These are phyloP conservation scores for Hippophae gyantsensis DNA, from an alignment of 306 rosid species.

Conservation along the genomic window DNA sequence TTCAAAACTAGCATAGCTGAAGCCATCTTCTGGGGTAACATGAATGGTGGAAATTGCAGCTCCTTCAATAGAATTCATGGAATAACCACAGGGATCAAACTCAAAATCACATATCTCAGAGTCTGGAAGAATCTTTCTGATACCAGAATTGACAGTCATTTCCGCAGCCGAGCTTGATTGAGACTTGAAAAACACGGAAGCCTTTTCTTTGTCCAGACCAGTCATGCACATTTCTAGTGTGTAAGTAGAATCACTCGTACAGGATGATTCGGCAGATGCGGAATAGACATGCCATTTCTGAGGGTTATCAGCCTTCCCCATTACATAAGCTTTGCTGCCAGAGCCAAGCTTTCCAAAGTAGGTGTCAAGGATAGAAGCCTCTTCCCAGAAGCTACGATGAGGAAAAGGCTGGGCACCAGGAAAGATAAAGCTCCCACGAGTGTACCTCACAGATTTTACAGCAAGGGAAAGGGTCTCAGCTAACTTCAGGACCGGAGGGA, in stretches of 20 bases:
- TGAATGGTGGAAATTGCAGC: constrained; percentile 59
- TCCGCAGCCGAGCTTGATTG: constrained; percentile 32
- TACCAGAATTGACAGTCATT: constrained; percentile 54
- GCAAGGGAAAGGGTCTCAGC: constrained; percentile 36
- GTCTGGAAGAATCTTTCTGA: constrained; percentile 50
- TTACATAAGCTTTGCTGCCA: constrained; percentile 47
- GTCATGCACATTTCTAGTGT: constrained; percentile 71
- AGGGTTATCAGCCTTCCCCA: constrained; percentile 33
- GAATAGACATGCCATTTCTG: constrained; percentile 64
- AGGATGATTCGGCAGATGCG: constrained; percentile 33
- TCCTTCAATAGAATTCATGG: constrained; percentile 57
- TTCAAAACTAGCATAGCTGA: constrained; percentile 65
- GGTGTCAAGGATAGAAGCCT: constrained; percentile 37
- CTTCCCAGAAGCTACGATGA: constrained; percentile 51
- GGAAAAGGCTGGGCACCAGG: constrained; percentile 63
- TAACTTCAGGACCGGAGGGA: constrained; percentile 44
- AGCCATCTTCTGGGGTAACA: constrained; percentile 41
- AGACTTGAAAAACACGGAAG: constrained; percentile 41
- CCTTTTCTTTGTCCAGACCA: constrained; percentile 41
- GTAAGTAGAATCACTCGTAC: constrained; percentile 20
- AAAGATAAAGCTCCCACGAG: constrained; percentile 55
- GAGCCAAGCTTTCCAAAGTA: constrained; percentile 46
- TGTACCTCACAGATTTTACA: constrained; percentile 43
- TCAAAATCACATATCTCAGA: constrained; percentile 58
- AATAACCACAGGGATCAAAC: constrained; percentile 64